These are phyloP conservation scores for Diatrype stigma DNA, from an alignment of 2,329 filamentous ascomycete genomes.

Conservation along the genomic window DNA sequence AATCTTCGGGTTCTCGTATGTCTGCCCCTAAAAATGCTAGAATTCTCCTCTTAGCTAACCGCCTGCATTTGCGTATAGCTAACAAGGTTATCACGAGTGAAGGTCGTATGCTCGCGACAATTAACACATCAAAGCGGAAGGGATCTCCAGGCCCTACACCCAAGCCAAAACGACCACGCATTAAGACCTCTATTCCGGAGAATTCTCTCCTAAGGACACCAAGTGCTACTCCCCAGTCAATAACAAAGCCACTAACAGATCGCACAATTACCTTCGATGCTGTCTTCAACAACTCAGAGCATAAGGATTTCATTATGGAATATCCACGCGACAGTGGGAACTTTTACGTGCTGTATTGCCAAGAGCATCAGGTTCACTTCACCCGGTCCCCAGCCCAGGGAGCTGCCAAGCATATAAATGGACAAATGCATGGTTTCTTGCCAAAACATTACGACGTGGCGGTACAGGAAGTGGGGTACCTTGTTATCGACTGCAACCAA, in stretches of 20 bases:
- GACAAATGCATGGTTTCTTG: slow-evolving; percentile 24
- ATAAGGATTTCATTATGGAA: slow-evolving; percentile 29
- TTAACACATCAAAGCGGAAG: slow-evolving; percentile 16
- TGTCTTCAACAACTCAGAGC: slow-evolving; percentile 29
- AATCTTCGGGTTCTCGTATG: background rate
- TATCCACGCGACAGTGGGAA: slow-evolving; percentile 20
- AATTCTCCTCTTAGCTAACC: too few relatives aligned
- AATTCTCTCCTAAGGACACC: slow-evolving; percentile 6
- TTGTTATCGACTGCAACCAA: slow-evolving; percentile 28
- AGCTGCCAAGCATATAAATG: slow-evolving; percentile 35
- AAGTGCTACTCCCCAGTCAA: slow-evolving; percentile 3
- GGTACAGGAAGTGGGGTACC: slow-evolving; percentile 29
- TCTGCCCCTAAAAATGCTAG: too few relatives aligned
- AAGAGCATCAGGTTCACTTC: slow-evolving; percentile 34
- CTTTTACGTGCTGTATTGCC: slow-evolving; percentile 37
- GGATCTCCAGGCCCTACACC: slow-evolving; percentile 1
- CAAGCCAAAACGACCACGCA: slow-evolving; percentile 6
- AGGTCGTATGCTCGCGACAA: slow-evolving; percentile 11
- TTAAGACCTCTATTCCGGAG: slow-evolving; percentile 4
- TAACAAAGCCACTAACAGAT: background rate
- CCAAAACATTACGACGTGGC: slow-evolving; percentile 26
- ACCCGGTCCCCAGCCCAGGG: slow-evolving; percentile 29
- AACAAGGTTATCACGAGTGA: too few relatives aligned
- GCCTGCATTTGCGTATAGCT: too few relatives aligned
- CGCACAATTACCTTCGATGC: slow-evolving; percentile 31